Conservation (phyloP, 1,284 basidiomycete species). For the Ceraceosorus guamensis region DNA sequence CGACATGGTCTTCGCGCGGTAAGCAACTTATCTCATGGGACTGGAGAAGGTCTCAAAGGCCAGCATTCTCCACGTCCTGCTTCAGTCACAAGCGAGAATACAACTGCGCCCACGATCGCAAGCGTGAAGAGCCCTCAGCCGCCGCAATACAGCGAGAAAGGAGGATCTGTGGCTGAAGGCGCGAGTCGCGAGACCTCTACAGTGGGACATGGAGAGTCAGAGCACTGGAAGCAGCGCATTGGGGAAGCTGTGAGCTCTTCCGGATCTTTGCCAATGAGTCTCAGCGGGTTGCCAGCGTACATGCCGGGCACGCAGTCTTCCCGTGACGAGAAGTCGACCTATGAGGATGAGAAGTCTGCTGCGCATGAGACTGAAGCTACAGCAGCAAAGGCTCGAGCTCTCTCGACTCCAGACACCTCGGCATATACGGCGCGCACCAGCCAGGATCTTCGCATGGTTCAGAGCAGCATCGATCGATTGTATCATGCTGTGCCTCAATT, state of each 20-base stretch:
- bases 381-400: no score
- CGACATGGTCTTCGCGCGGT: no score
- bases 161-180: no score
- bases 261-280: not conserved
- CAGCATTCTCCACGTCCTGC: no score
- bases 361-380: not conserved
- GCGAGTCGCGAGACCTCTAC: not conserved
- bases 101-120: no score
- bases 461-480: conserved; percentile 28
- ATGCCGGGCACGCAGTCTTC: no score
- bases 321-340: not conserved
- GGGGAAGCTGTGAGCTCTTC: not conserved
- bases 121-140: not conserved
- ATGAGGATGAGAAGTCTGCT: not conserved
- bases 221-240: no score
- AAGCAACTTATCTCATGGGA: not conserved
- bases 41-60: no score
- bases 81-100: no score
- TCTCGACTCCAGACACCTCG: no score
- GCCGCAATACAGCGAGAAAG: not conserved
- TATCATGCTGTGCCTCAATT: conserved; percentile 28
- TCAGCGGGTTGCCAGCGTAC: not conserved
- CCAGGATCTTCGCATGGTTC: conserved; percentile 26
- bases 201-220: no score
- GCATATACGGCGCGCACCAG: conserved; percentile 24